A percentile compares a stretch with the other conserved stretches of the same genome.
Conservation (phyloP, 768 basidiomycete genomes). For the Dioszegia crocea region DNA sequence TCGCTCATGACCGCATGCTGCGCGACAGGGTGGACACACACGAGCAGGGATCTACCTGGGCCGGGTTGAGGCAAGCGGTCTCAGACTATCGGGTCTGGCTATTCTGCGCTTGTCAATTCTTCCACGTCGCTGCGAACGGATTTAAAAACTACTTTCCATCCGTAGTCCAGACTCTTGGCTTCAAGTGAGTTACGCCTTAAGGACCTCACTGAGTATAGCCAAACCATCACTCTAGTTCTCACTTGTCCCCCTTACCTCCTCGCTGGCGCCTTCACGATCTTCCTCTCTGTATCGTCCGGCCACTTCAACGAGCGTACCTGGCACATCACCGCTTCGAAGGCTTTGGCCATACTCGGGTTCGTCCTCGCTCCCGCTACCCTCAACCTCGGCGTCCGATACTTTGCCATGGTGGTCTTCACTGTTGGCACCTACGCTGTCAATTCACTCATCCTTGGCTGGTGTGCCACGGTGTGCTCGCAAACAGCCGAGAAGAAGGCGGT, state of each 20-base stretch:
- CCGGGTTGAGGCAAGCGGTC: constrained; percentile 16
- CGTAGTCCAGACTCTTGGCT: constrained; percentile 24
- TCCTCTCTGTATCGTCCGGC: constrained; percentile 16
- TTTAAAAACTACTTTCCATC: constrained; percentile 35
- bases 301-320: constrained; percentile 25
- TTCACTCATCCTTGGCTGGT: constrained; percentile 16
- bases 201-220: too few relatives aligned
- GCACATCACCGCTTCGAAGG: constrained; percentile 26
- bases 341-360: constrained; percentile 23
- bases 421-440: constrained; percentile 17
- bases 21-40: constrained; percentile 10
- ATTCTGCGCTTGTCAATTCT: constrained; percentile 12
- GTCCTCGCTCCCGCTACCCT: constrained; percentile 17
- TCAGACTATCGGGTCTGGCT: constrained; percentile 19
- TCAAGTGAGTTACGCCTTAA: too few relatives aligned
- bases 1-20: constrained; percentile 9
- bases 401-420: constrained; percentile 17
- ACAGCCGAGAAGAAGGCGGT: constrained; percentile 15
- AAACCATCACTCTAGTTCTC: constrained; percentile 17
- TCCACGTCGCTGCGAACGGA: constrained; percentile 12
- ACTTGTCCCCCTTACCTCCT: constrained; percentile 27
- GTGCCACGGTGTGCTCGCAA: constrained; percentile 11
- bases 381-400: constrained; percentile 18
- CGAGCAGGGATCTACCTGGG: neutral
- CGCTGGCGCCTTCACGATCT: constrained; percentile 11